Conservation (phyloP, 73 alveolate species). For the Halteria grandinella region DNA sequence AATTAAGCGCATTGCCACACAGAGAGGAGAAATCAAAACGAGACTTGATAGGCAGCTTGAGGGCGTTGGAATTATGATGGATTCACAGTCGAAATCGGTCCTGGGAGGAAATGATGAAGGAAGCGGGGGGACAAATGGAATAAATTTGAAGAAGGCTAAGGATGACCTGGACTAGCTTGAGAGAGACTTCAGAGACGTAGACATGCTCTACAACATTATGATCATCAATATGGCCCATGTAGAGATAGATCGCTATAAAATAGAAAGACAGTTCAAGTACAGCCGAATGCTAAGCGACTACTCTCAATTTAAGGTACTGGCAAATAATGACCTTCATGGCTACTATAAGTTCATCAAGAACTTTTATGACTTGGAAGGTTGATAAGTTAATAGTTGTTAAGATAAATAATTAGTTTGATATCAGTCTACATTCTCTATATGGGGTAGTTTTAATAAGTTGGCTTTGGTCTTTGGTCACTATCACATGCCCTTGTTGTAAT, state of each 20-base stretch:
- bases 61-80: too few species aligned
- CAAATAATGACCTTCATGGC: conserved; percentile 36
- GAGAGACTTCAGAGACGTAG: conserved; percentile 23
- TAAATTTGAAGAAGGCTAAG: too few species aligned
- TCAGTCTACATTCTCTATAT: too few species aligned
- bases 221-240: conserved; percentile 37
- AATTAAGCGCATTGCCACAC: background rate
- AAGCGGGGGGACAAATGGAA: too few species aligned
- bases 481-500: conserved; percentile 50
- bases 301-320: background rate
- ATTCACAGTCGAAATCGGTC: too few species aligned
- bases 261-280: conserved; percentile 23
- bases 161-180: too few species aligned
- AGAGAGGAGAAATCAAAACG: conserved; percentile 5
- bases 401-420: too few species aligned
- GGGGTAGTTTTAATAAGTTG: too few species aligned
- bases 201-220: conserved; percentile 41
- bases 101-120: too few species aligned
- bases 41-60: conserved; percentile 17
- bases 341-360: conserved; percentile 26
- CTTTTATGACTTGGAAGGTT: conserved; percentile 13
- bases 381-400: too few species aligned
- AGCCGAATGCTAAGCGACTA: conserved; percentile 6
- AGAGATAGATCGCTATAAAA: conserved; percentile 36
- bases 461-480: background rate